Evolutionary conservation across 192 early-diverging fungal genomes (phyloP).

Genomic region (Podila horticola): DNA sequence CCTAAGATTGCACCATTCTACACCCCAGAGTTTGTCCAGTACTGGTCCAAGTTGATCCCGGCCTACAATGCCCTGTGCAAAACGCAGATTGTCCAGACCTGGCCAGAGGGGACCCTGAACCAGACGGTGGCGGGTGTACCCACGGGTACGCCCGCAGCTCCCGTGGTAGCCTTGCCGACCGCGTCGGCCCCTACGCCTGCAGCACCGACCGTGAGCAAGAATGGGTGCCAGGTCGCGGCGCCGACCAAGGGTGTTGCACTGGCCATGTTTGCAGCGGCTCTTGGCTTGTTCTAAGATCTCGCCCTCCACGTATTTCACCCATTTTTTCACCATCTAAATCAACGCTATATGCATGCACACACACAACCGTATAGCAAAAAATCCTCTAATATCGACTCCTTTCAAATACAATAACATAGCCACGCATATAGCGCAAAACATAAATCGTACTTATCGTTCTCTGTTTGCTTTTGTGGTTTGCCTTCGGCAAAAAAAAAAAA

Average conservation of each 20-base stretch:
- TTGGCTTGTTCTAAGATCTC: background rate
- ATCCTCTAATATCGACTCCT: background rate
- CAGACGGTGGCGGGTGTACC: background rate
- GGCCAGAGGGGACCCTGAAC: conserved; percentile 28
- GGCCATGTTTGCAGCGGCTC: background rate
- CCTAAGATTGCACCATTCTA: conserved; percentile 18
- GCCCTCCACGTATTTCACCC: too few relatives aligned
- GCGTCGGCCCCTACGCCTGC: background rate
- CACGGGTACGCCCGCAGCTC: background rate
- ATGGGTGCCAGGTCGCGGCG: background rate
- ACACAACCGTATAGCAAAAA: background rate
- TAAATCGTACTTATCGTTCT: background rate
- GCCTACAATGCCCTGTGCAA: conserved; percentile 23
- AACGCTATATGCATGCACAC: too few relatives aligned
- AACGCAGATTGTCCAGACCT: conserved; percentile 23
- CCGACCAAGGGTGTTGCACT: background rate
- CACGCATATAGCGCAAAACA: background rate
- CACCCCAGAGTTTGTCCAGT: conserved; percentile 32
- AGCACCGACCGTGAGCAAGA: background rate
- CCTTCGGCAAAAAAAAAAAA: background rate
- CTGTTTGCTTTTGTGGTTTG: background rate
- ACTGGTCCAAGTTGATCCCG: conserved; percentile 21
- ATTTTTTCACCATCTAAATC: background rate
- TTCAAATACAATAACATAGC: background rate
- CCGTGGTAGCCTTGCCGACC: background rate